Evolutionary conservation across 495 filamentous ascomycete species (phyloP).

Genomic region (Cudoniella acicularis): DNA sequence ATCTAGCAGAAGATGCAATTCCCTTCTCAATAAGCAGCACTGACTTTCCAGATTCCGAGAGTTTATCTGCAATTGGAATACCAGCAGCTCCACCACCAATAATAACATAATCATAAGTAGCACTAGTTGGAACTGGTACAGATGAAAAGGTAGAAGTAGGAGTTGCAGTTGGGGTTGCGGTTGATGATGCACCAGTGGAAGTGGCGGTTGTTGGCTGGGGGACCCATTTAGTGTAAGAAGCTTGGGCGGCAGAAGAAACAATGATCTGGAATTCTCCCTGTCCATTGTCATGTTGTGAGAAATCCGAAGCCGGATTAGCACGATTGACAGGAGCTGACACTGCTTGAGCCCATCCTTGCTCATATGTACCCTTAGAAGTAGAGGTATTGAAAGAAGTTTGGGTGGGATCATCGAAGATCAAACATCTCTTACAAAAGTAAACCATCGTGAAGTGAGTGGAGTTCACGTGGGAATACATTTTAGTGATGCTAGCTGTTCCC

Average conservation of each 20-base stretch:
- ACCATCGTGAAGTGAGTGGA: constrained; percentile 49
- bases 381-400: constrained; percentile 37
- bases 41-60: constrained; percentile 58
- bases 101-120: constrained; percentile 63
- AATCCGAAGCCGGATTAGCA: constrained; percentile 25
- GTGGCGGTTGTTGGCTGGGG: constrained; percentile 25
- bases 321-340: constrained; percentile 27
- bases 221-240: constrained; percentile 46
- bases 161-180: constrained; percentile 27
- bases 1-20: constrained; percentile 53
- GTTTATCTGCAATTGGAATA: constrained; percentile 60
- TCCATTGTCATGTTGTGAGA: constrained; percentile 38
- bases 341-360: constrained; percentile 41
- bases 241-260: constrained; percentile 35
- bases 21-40: constrained; percentile 68
- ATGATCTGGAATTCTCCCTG: constrained; percentile 38
- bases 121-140: constrained; percentile 43
- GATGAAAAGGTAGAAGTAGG: constrained; percentile 28
- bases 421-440: constrained; percentile 59
- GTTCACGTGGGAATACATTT: constrained; percentile 49
- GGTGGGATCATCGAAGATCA: constrained; percentile 50
- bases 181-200: constrained; percentile 30
- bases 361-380: constrained; percentile 28
- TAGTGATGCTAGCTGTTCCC: constrained; percentile 52
- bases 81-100: constrained; percentile 64